A percentile compares a stretch with the other conserved stretches of the same genome.
These are phyloP conservation scores for Dendrothele bispora DNA, from an alignment of 768 basidiomycete species.

Conservation along the genomic window DNA sequence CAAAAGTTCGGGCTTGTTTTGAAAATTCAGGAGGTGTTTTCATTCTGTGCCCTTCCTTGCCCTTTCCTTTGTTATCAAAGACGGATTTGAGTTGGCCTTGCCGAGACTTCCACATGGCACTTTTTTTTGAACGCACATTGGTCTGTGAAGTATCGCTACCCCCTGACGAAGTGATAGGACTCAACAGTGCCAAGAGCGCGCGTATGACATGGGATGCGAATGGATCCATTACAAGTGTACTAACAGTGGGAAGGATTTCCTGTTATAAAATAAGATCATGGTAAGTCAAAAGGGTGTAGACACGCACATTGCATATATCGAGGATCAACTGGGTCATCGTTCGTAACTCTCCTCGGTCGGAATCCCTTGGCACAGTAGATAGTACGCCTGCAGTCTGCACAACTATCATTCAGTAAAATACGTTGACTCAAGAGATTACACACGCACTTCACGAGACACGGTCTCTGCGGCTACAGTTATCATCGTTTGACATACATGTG, in stretches of 20 bases:
- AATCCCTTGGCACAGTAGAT: constrained; percentile 43
- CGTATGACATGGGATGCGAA: constrained; percentile 92
- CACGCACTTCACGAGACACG: constrained; percentile 64
- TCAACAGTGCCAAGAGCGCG: constrained; percentile 75
- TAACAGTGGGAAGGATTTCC: constrained; percentile 70
- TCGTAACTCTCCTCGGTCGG: constrained; percentile 65
- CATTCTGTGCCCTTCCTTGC: constrained; percentile 22
- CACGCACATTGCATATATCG: constrained; percentile 62
- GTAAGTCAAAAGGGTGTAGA: neutral
- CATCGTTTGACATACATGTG: constrained; percentile 93
- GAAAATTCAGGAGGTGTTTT: constrained; percentile 49
- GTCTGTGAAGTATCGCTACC: constrained; percentile 35
- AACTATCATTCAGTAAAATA: neutral
- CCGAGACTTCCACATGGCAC: constrained; percentile 75
- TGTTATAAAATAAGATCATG: constrained; percentile 23
- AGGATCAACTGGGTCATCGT: constrained; percentile 63
- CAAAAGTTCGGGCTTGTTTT: constrained; percentile 40
- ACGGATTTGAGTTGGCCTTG: constrained; percentile 84
- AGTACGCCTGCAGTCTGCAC: constrained; percentile 54
- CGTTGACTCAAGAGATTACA: neutral
- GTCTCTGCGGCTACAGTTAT: constrained; percentile 67
- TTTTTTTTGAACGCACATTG: constrained; percentile 80
- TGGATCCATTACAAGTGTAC: constrained; percentile 73
- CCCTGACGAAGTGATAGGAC: constrained; percentile 50
- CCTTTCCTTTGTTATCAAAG: constrained; percentile 50